Percentiles rank a stretch among this genome's conserved stretches.
Evolutionary conservation across 140 eudicot genomes (phyloP).

Genomic region (Flaveria floridana): DNA sequence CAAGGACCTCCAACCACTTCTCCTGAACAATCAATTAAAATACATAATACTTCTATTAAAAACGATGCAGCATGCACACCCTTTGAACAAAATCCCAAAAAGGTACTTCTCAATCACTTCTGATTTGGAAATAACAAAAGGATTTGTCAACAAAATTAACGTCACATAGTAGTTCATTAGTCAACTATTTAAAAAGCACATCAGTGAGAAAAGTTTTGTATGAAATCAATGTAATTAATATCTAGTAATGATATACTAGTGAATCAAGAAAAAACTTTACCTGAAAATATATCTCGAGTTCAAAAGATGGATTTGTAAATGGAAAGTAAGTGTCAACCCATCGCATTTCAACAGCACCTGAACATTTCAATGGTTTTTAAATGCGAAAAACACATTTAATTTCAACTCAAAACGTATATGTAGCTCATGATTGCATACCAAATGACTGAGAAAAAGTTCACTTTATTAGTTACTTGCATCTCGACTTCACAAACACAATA

Average conservation of each 20-base stretch:
- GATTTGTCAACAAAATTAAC: no score
- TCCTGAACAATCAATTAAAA: conserved; percentile 49
- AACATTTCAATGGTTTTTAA: conserved; percentile 25
- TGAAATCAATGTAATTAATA: not conserved
- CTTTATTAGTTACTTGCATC: not conserved
- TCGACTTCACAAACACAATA: conserved; percentile 1
- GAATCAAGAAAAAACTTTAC: conserved; percentile 35
- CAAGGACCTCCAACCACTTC: conserved; percentile 95
- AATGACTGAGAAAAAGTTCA: not conserved
- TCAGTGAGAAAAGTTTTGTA: not conserved
- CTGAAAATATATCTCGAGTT: conserved; percentile 94
- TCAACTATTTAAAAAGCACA: not conserved
- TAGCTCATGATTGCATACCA: conserved; percentile 4
- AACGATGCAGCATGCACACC: not conserved
- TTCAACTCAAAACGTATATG: conserved; percentile 22
- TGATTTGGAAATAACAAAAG: no score
- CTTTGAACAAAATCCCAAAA: not conserved
- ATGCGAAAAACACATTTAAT: not conserved
- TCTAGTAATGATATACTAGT: not conserved
- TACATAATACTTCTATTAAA: not conserved
- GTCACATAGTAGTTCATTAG: no score
- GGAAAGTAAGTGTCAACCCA: conserved; percentile 99
- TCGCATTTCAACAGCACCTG: conserved; percentile 98
- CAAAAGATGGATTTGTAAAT: conserved; percentile 88
- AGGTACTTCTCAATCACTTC: no score